A percentile compares a stretch with the other conserved stretches of the same genome.
Conservation (phyloP, 495 filamentous ascomycete genomes). For the Aspergillus leporis region DNA sequence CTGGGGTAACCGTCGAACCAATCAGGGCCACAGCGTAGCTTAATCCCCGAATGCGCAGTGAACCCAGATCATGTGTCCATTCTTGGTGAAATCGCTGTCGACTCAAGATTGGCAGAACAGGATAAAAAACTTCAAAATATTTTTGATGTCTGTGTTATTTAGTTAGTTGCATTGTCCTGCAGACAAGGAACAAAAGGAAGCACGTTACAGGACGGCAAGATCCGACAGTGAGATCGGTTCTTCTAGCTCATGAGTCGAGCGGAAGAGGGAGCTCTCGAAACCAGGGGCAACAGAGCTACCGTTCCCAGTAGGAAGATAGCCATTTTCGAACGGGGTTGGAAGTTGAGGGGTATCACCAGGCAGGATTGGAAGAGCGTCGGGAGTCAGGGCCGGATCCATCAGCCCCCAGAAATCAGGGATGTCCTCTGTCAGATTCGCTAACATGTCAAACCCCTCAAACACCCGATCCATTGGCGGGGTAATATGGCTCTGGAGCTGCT, state of each 20-base stretch:
- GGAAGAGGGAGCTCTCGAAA: too few species aligned
- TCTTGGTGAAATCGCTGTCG: constrained; percentile 16
- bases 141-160: constrained; percentile 15
- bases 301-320: not conserved
- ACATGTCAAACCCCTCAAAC: constrained; percentile 6
- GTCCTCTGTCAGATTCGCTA: not conserved
- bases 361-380: not conserved
- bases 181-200: too few species aligned
- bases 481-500: constrained; percentile 5
- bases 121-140: constrained; percentile 18
- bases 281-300: too few species aligned
- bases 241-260: not conserved
- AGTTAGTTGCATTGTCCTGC: not conserved
- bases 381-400: not conserved
- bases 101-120: constrained; percentile 17
- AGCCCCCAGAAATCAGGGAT: not conserved
- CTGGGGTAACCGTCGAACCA: constrained; percentile 12
- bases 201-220: too few species aligned
- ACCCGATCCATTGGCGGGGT: constrained; percentile 9
- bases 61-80: constrained; percentile 5
- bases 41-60: constrained; percentile 12
- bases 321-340: not conserved
- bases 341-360: not conserved
- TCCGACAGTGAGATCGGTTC: not conserved
- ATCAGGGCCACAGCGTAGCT: constrained; percentile 19